Base-by-base conservation (phyloP, 2,329 filamentous ascomycete genomes). In the Colletotrichum musae region DNA sequence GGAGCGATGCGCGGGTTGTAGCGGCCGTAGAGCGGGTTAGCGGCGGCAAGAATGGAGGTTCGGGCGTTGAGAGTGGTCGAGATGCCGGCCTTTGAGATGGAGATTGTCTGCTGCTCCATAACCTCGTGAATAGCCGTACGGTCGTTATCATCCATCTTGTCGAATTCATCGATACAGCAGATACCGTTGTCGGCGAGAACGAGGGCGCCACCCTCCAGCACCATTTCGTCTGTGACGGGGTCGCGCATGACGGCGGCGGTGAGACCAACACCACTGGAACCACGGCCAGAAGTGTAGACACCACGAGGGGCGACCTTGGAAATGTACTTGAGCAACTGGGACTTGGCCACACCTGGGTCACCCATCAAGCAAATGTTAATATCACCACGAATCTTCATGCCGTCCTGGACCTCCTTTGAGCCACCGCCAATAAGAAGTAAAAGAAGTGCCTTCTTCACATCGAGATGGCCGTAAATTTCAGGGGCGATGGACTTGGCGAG, bases 341-440 rank as follows among this genome's bases (percentile, higher is more conserved):
- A 99, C 84, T 99, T 99, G 84, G 96, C 96, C 78, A 99, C 96
- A 94, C 96, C 96, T 79, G 96, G 96, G 77, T 99, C 96, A 87
- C 96, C 96, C 96, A 99, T 99, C 77, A 99, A 84, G 80, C 96
- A 98, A 72, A 99, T 92, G 83, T 99, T 99, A 85, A 99, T 97
- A 78, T 99, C 96, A 76, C 96, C 96, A 87, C 96, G 94, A 79
- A 99, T 99, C 76, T 94, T 93, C 96, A 99, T 98, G 70, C 96
- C 96, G 77, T 99, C 96, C 60, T 94, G 94, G 88, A 98, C 97
- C 77, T 96, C 92, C 82, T 99, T 99, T 4, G 91, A 96, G 1
- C 98, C 95, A 84, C 96, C 96, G 71, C 96, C 96, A 73, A 99
- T 97, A 41, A 99, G 89, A 36, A 98, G 91, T 5, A 99, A 87